Conservation (phyloP, 2,329 filamentous ascomycete genomes). For the Bertia moriformis region DNA sequence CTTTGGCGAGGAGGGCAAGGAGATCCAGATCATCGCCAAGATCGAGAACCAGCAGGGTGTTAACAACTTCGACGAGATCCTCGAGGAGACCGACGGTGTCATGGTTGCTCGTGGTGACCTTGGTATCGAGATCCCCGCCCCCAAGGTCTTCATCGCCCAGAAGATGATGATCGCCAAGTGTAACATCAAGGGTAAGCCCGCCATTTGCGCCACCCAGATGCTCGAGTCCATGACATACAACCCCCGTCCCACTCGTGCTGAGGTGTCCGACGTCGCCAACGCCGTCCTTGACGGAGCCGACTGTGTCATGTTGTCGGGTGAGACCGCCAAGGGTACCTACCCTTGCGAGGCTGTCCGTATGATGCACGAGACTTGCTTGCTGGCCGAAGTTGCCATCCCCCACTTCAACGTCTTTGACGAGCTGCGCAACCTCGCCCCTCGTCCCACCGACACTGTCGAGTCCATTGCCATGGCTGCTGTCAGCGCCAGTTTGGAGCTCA, state of each 20-base stretch:
- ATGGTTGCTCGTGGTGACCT: conserved; percentile 99
- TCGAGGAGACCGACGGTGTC: conserved; percentile 91
- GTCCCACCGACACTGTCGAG: conserved; percentile 78
- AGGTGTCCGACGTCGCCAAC: conserved; percentile 97
- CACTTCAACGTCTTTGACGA: conserved; percentile 97
- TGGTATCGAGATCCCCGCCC: conserved; percentile 95
- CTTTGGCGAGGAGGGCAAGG: conserved; percentile 78
- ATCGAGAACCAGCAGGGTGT: conserved; percentile 99
- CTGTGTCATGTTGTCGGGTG: conserved; percentile 98
- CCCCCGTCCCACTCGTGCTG: conserved; percentile 89
- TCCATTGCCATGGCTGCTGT: conserved; percentile 95
- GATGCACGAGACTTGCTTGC: conserved; percentile 96
- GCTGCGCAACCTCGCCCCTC: conserved; percentile 67
- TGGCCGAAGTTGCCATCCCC: conserved; percentile 92
- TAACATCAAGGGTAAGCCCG: conserved; percentile 97
- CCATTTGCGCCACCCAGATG: conserved; percentile 99
- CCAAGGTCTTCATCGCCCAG: conserved; percentile 97
- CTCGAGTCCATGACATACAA: conserved; percentile 99
- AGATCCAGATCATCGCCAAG: conserved; percentile 99
- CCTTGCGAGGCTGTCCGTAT: conserved; percentile 81
- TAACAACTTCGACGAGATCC: conserved; percentile 98
- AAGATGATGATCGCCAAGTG: conserved; percentile 99
- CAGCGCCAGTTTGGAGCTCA: conserved; percentile 86
- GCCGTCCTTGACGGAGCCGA: conserved; percentile 94
- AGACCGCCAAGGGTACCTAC: conserved; percentile 96